These are phyloP conservation scores for Proliferodiscus dingleyae DNA, from an alignment of 2,329 filamentous ascomycete genomes.

Conservation along the genomic window DNA sequence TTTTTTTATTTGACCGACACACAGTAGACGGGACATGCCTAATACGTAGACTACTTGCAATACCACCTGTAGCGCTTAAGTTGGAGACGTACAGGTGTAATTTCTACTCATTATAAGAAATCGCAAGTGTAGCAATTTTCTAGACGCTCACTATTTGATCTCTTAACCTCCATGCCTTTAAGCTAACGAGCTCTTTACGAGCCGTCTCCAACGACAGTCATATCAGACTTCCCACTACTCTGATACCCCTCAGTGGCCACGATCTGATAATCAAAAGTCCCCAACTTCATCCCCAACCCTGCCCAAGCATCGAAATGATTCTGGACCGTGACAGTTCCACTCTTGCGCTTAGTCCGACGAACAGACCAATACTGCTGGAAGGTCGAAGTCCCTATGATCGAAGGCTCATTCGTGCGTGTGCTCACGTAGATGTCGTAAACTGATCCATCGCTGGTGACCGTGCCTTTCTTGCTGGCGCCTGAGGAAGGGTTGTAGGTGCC, in stretches of 20 bases:
- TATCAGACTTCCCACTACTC: not conserved
- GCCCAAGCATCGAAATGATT: slow-evolving; percentile 52
- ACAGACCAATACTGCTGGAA: slow-evolving; percentile 53
- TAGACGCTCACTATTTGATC: too few species aligned
- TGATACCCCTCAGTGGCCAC: not conserved
- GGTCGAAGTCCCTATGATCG: slow-evolving; percentile 47
- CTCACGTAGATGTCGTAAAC: slow-evolving; percentile 43
- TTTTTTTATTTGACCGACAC: too few species aligned
- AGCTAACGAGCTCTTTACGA: too few species aligned
- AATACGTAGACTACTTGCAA: too few species aligned
- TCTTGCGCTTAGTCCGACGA: slow-evolving; percentile 42
- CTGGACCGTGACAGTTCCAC: slow-evolving; percentile 44
- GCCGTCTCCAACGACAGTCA: not conserved
- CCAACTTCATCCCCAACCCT: slow-evolving; percentile 42
- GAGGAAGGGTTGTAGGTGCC: slow-evolving; percentile 37
- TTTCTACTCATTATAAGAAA: too few species aligned
- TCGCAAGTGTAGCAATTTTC: too few species aligned
- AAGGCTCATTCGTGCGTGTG: slow-evolving; percentile 31
- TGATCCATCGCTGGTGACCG: slow-evolving; percentile 46
- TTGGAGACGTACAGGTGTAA: too few species aligned
- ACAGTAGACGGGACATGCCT: too few species aligned
- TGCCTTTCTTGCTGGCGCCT: slow-evolving; percentile 43
- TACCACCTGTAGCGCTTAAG: too few species aligned
- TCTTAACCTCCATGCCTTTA: too few species aligned
- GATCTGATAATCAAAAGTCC: slow-evolving; percentile 26